Evolutionary conservation across 345 rosid species (phyloP), one percentile per base, ranked within the genome.

Genomic region (Pelargonium nanum): DNA sequence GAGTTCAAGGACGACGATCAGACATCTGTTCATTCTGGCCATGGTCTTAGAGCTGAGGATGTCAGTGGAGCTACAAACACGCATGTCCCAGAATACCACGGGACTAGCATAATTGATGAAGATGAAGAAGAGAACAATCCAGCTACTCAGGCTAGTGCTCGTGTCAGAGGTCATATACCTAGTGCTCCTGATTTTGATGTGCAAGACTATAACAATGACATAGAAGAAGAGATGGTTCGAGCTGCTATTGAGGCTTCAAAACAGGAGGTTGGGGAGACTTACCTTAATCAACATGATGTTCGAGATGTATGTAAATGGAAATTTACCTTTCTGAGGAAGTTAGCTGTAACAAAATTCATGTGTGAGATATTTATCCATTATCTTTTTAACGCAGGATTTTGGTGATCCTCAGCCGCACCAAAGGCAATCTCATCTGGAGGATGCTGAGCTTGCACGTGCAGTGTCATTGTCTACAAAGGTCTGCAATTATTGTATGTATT

Each of bases 181-280:
- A 66, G 66, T 53, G 88, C 75, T 63, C 78, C 92, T 51, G 71
- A 53, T 40, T 68, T 72, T 64, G 78, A 77, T 70, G 63, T 71
- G 65, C 83, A 78, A 24, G 94, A 83, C 65, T 68, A 75, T 74
- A 28, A 64, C 75, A 77, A 83, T 83, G 99, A 91, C 63, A 85
- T 90, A 55, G 99, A 94, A 78, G 99, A 94, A 82, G 91, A 94
- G 76, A 94, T 94, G 99, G 65, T 94, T 71, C 77, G 72, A 66
- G 99, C 97, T 78, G 99, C 99, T 66, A 90, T 94, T 61, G 99
- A 94, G 84, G 99, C 99, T 71, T 94, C 99, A 32, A 94, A 76
- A 66, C 64, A 48, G 68, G 97, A 88, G 53, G 84, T 78, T 69
- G 80, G 72, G 84, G 92, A 81, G 68, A 72, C 61, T 50, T 53